Base-by-base conservation (phyloP, 1,284 basidiomycete species). In the Volvariella volvacea region DNA sequence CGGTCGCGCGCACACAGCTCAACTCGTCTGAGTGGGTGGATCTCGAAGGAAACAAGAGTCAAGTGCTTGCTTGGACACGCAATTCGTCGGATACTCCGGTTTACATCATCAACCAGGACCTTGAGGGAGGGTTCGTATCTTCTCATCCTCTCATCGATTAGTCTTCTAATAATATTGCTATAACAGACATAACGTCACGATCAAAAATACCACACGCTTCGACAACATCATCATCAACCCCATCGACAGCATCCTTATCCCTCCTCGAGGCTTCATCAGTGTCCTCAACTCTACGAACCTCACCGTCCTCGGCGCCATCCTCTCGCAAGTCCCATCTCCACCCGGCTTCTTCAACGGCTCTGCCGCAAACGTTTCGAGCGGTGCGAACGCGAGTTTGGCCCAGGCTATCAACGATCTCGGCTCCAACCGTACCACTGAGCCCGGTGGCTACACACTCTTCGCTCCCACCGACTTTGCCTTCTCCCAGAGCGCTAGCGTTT, bases 371-470 rank as follows among this genome's bases (percentile, higher is more conserved):
- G 12, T 36, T 28, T 17, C 16, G 10, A 45, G 31, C 15, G 40
- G 36, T 2, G 51, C 55, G 22, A 48, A 36, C 16, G 48, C 47
- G 2, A 40, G 46, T 14, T 30, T 50, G 6, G 31, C 46, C 16
- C 38, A 43, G 9, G 14, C 48, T 4, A 41, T 53, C 3, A 28
- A 20, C 8, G 28, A 22, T 4, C 41, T n/a, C 22, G 49, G 42
- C 21, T 38, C 47, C 15, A 48, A 50, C 15, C 19, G 14, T 8
- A 36, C 34, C n/a, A 36, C 34, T 15, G 7, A 7, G 6, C 34
- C 34, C 8, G 34, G 54, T n/a, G 87, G 85, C 3, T 71, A 83
- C 48, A 90, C 88, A 1, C 55, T 88, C 40, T 89, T 90, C 58
- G 77, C 79, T 1, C 87, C 86, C 1, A 71, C 65, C 47, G 68